A percentile compares a stretch with the other conserved stretches of the same genome.
These are phyloP conservation scores for Auxenochlorella pyrenoidosa DNA, from an alignment of 139 green algal species.

Conservation along the genomic window DNA sequence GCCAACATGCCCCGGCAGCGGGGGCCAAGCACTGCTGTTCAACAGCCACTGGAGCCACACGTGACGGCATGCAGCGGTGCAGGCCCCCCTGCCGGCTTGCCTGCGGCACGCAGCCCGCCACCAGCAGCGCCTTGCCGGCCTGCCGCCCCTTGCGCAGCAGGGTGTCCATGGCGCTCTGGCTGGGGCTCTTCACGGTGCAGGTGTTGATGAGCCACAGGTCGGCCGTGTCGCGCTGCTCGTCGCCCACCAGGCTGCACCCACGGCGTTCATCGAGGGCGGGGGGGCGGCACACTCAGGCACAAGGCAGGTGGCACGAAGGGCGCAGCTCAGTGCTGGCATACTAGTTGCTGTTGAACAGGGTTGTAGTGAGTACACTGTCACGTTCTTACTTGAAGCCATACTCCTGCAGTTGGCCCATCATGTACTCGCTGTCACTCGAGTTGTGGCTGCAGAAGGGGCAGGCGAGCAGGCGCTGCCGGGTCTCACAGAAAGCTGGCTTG, in stretches of 20 bases:
- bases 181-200: slow-evolving; percentile 93
- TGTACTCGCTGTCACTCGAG: slow-evolving; percentile 83
- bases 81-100: neutral
- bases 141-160: slow-evolving; percentile 60
- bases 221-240: slow-evolving; percentile 61
- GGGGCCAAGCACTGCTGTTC: too few relatives aligned
- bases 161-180: slow-evolving; percentile 77
- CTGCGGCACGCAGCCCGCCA: slow-evolving; percentile 88
- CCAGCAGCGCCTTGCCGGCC: slow-evolving; percentile 76
- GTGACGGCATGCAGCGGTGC: neutral
- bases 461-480: neutral
- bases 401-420: slow-evolving; percentile 62
- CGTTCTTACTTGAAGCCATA: slow-evolving; percentile 81
- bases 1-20: too few relatives aligned
- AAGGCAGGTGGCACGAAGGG: neutral
- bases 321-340: too few relatives aligned
- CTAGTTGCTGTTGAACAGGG: too few relatives aligned
- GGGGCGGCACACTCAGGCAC: neutral
- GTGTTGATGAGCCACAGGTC: slow-evolving; percentile 93
- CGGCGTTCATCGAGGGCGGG: too few relatives aligned
- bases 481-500: neutral
- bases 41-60: too few relatives aligned
- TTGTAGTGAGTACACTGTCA: too few relatives aligned
- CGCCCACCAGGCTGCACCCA: slow-evolving; percentile 62
- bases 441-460: slow-evolving; percentile 75